phyloP scores from a whole-genome alignment of 441 rosid genomes.

The Aquilaria agallochum region DNA sequence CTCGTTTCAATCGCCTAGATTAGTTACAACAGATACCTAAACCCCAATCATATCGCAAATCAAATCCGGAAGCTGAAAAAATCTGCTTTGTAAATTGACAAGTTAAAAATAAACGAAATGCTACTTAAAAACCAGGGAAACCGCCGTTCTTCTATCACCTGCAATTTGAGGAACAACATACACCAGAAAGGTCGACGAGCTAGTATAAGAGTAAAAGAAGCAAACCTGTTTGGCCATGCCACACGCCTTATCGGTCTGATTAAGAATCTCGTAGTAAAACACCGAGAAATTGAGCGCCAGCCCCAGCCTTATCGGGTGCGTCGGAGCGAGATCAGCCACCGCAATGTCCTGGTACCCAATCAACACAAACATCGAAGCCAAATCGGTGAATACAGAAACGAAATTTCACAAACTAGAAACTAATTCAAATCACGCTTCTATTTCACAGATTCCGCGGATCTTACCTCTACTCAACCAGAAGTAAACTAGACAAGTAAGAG shows the following conservation, averaged over 20 bases:
- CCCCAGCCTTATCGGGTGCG: conserved; percentile 86
- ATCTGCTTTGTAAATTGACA: not conserved
- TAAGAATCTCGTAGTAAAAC: conserved; percentile 87
- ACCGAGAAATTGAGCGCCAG: conserved; percentile 83
- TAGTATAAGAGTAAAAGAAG: not conserved
- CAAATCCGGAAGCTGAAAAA: not conserved
- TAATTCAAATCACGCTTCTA: not conserved
- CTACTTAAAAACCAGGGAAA: not conserved
- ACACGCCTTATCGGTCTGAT: conserved; percentile 83
- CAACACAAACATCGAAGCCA: conserved; percentile 1
- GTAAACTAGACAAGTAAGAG: not conserved
- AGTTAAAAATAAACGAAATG: not conserved
- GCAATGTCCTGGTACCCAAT: conserved; percentile 52
- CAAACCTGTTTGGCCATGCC: conserved; percentile 87
- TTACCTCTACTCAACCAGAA: not conserved
- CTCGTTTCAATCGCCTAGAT: no score
- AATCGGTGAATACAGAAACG: not conserved
- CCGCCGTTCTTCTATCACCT: not conserved
- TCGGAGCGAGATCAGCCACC: conserved; percentile 71
- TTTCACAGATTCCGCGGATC: not conserved
- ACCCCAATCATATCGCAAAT: not conserved
- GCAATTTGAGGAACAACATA: not conserved
- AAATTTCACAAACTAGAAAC: not conserved
- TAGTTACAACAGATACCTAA: not conserved
- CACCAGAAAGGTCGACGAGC: not conserved